Percentiles rank a stretch among this genome's conserved stretches.
These are phyloP conservation scores for Corymbia calophylla DNA, from an alignment of 441 rosid genomes.

Conservation along the genomic window DNA sequence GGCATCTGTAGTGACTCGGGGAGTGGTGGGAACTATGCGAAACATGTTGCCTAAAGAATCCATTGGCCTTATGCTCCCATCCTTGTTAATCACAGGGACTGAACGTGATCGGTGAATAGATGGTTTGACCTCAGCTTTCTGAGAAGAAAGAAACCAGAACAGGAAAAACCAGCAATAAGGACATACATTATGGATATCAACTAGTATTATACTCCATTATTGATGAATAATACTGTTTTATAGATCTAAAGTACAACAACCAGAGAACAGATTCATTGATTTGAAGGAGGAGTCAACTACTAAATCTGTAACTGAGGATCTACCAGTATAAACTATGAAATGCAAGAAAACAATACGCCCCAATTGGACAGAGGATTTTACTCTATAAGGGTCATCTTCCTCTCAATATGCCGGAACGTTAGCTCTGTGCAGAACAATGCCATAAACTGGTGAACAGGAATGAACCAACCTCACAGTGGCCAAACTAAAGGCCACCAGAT, in stretches of 20 bases:
- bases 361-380: neutral
- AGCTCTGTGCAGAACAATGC: neutral
- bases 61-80: constrained; percentile 37
- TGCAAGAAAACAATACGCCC: neutral
- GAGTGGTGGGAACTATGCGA: constrained; percentile 73
- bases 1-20: constrained; percentile 32
- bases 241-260: neutral
- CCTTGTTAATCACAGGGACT: constrained; percentile 67
- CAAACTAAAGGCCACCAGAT: neutral
- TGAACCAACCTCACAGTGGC: neutral
- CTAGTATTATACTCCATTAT: neutral
- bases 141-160: constrained; percentile 19
- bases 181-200: neutral
- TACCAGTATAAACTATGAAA: neutral
- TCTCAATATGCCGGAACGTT: neutral
- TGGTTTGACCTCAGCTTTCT: constrained; percentile 47
- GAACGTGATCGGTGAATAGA: constrained; percentile 88
- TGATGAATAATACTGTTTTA: neutral
- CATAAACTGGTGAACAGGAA: neutral
- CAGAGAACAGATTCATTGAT: neutral
- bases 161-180: neutral
- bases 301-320: neutral
- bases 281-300: neutral
- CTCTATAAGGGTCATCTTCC: neutral
- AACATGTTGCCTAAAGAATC: constrained; percentile 54